Evolutionary conservation across 371 early-diverging fungal genomes (phyloP), one percentile per base, ranked within the genome.

Genomic region (Dinochytrium kinnereticum): DNA sequence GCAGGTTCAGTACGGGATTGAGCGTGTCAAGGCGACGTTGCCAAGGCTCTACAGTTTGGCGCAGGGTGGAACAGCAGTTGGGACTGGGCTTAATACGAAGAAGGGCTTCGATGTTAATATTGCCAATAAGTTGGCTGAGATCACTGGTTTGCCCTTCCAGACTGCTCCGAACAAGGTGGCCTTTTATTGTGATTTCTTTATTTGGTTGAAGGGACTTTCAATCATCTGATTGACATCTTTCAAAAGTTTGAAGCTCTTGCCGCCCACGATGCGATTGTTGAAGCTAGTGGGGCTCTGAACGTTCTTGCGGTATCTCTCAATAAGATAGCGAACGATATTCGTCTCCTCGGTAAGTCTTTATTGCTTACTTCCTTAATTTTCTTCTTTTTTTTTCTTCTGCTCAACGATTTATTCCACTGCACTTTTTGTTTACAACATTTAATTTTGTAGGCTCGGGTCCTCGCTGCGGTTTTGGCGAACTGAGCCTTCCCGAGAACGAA

Each of bases 241-340:
- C 24, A 21, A 37, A 30, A 90, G 90, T 98, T 98, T 78, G 98
- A 98, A 84, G 96, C 98, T 31, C 89, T 98, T 44, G 98, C 97
- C 51, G 90, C 95, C 37, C 95, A 98, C 83, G 98, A 98, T 80
- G 95, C 98, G 61, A 87, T 97, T 71, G 97, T 98, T n/a, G 95
- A 96, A 85, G 93, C 93, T 30, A 89, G 89, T 72, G 97, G 97
- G 34, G 93, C 95, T 19, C 87, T 98, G 70, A 98, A 98, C 87
- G 91, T 92, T 5, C 75, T 95, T 65, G 97, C 97, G 30, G 93
- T 92, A 37, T 96, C 97, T n/a, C 87, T 98, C 75, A 95, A 94
- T 91, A 98, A 98, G 89, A 96, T 98, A 76, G 98, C 95, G 80
- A 96, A 95, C 85, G 98, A 98, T 79, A 96, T 98, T 73, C 91